Evolutionary conservation across 306 rosid genomes (phyloP).

Genomic region (Geum urbanum): DNA sequence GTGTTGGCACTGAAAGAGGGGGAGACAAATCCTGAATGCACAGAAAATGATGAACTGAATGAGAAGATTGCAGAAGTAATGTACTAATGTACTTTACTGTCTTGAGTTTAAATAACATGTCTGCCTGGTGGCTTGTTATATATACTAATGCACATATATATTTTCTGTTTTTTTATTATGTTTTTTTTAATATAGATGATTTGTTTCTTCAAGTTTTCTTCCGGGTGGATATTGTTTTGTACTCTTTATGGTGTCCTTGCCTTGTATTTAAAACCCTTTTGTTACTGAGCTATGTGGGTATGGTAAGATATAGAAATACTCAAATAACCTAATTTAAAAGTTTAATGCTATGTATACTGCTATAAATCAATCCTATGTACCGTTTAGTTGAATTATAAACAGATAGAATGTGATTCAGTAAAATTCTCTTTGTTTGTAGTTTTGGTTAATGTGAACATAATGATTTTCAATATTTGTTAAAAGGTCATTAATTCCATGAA

Average conservation of each 20-base stretch:
- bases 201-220: not conserved
- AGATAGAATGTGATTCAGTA: not conserved
- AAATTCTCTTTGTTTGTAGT: not conserved
- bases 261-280: not conserved
- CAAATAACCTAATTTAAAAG: not conserved
- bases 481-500: not conserved
- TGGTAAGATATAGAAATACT: not conserved
- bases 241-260: not conserved
- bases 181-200: not conserved
- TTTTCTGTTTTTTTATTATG: conserved; percentile 6
- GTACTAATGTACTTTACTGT: conserved; percentile 9
- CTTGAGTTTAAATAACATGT: conserved; percentile 9
- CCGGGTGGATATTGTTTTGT: not conserved
- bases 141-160: no score
- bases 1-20: conserved; percentile 82
- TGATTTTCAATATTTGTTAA: not conserved
- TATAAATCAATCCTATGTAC: not conserved
- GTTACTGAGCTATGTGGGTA: not conserved
- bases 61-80: conserved; percentile 84
- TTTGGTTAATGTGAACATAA: not conserved
- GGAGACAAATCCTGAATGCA: conserved; percentile 48
- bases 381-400: not conserved
- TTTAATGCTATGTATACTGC: not conserved
- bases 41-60: conserved; percentile 51
- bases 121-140: no score